These are phyloP conservation scores for Suillus sp. DNA, from an alignment of 768 basidiomycete species.

Conservation along the genomic window DNA sequence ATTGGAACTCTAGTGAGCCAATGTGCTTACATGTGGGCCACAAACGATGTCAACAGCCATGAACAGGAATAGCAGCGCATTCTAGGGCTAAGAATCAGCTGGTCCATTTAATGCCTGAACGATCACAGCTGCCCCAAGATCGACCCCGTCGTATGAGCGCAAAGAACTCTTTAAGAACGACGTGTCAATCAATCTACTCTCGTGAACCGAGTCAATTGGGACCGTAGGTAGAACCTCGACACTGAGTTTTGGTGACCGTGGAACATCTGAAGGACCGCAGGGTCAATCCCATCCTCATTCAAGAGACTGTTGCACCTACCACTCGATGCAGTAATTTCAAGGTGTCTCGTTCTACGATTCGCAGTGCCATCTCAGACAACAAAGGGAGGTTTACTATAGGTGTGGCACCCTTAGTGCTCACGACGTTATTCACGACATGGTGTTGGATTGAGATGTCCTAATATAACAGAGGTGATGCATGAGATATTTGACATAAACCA, in stretches of 20 bases:
- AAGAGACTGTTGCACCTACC: background rate
- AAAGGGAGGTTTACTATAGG: background rate
- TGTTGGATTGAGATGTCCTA: slow-evolving; percentile 22
- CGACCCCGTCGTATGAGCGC: background rate
- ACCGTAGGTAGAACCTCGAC: background rate
- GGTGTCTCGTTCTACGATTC: too few relatives aligned
- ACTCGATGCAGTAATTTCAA: background rate
- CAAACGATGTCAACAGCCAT: background rate
- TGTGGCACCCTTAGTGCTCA: background rate
- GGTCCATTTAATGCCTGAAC: background rate
- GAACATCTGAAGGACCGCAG: background rate
- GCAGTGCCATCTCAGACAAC: background rate
- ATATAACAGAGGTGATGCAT: background rate
- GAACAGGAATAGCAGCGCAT: background rate
- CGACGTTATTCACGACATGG: slow-evolving; percentile 12
- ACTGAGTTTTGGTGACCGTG: background rate
- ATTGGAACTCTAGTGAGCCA: too few relatives aligned
- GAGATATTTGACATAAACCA: background rate
- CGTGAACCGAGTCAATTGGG: background rate
- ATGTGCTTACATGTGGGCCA: too few relatives aligned
- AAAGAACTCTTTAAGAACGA: background rate
- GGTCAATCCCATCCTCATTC: background rate
- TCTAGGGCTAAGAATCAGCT: background rate
- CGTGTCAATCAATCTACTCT: background rate
- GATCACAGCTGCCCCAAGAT: background rate